Percentiles rank a stretch among this genome's conserved stretches.
These are phyloP conservation scores for Tricholoma bakamatsutake DNA, from an alignment of 768 basidiomycete genomes.

Conservation along the genomic window DNA sequence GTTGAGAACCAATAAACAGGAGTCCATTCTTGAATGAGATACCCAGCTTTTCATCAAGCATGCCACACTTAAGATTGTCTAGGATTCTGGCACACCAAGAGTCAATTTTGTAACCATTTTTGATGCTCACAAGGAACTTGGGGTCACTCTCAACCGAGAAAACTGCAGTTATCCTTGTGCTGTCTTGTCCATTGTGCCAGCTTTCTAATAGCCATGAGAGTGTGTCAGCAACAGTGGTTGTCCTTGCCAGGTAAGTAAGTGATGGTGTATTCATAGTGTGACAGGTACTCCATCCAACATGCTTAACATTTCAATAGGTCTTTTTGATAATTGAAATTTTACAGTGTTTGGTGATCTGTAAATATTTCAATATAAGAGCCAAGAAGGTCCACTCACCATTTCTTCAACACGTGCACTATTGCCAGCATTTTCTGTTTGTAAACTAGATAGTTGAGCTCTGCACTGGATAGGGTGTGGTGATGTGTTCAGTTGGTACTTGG, in stretches of 20 bases:
- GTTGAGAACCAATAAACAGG: not conserved
- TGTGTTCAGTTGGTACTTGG: no score
- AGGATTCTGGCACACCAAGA: not conserved
- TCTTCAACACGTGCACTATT: not conserved
- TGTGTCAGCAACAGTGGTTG: not conserved
- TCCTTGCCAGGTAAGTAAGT: not conserved
- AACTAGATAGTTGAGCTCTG: not conserved
- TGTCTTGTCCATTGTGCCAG: no score
- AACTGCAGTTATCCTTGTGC: no score
- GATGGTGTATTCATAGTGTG: not conserved
- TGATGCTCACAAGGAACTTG: not conserved
- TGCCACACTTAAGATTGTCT: not conserved
- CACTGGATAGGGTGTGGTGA: not conserved
- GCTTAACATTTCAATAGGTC: not conserved
- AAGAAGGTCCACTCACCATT: not conserved
- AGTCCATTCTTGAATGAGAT: not conserved
- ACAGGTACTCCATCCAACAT: not conserved
- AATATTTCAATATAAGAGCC: not conserved
- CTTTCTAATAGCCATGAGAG: not conserved
- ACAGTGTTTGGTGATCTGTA: not conserved
- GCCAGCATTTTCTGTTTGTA: not conserved
- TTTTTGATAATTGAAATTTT: not conserved
- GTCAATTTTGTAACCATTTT: not conserved
- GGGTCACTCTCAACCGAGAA: not conserved
- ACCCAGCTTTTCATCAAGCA: not conserved